Percentiles rank a stretch among this genome's conserved stretches.
phyloP scores from a whole-genome alignment of 805 yeast genomes.

The Candida lessepsii region DNA sequence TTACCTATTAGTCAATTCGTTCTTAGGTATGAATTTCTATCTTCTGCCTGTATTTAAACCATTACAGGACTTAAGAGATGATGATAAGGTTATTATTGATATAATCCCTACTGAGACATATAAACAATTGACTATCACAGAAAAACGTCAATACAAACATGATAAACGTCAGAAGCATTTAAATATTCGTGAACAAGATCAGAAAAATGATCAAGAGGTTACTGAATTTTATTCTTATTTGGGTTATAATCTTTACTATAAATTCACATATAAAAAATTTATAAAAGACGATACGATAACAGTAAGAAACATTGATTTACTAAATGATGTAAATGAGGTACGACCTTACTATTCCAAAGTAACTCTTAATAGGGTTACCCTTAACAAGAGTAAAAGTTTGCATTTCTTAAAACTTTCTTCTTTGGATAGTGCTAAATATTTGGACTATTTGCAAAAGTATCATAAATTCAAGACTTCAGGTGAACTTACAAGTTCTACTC shows the following conservation, averaged over 20 bases:
- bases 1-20: background rate
- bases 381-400: slow-evolving; percentile 1
- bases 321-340: slow-evolving; percentile 1
- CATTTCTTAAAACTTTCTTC: slow-evolving; percentile 8
- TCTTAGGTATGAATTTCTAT: slow-evolving; percentile 1
- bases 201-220: background rate
- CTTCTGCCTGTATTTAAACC: background rate
- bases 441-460: background rate
- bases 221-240: slow-evolving; percentile 1
- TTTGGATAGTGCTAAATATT: background rate
- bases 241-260: slow-evolving; percentile 5
- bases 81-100: slow-evolving; percentile 4
- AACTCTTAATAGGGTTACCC: background rate
- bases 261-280: slow-evolving; percentile 4
- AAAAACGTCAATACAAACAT: background rate
- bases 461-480: slow-evolving; percentile 3
- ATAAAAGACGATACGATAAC: slow-evolving; percentile 5
- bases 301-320: slow-evolving; percentile 12
- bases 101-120: background rate
- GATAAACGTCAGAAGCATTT: too few relatives aligned
- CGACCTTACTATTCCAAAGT: slow-evolving; percentile 7
- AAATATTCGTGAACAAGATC: too few relatives aligned
- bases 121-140: background rate
- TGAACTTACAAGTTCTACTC: background rate
- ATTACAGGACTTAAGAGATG: background rate